Evolutionary conservation across 2,329 filamentous ascomycete species (phyloP), one percentile per base, ranked within the genome.

Genomic region (Fusarium sp.): DNA sequence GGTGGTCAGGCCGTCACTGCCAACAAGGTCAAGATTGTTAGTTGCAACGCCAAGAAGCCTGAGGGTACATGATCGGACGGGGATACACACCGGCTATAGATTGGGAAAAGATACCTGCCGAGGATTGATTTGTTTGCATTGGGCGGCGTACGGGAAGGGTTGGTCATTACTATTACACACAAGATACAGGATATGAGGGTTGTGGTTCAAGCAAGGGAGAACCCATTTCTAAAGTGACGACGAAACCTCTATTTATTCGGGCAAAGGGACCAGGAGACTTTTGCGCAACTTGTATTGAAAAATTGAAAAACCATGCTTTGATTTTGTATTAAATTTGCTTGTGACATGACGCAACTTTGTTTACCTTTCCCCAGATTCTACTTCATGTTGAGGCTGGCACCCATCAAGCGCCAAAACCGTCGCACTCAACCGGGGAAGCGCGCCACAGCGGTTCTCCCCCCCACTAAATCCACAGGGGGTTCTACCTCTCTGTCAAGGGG

Each of bases 11-110:
- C 88, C 1, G 89, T 98, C 13, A 83, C 87, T 36, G 93, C 94
- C 18, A 95, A 97, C 78, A 95, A 93, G 79, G 92, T 99, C 81
- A 98, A 98, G 89, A 99, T 99, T 73, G 96, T 99, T 54, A 96
- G 93, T 81, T 98, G 95, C 82, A 97, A 96, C 77, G 94, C 94
- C 73, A 97, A 97, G 85, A 85, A 83, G 74, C 82, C 82, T 2
- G 83, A 85, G 63, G 77, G 74, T 54, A 64, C 51, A 64, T 73
- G 68, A 64, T 23, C 16, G 16, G n/a, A 33, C 14, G 44, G 18
- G 2, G 8, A 20, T 25, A 54, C 14, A 46, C 16, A 44, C 38
- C 58, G 58, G 63, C 58, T 60, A 65, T 49, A 69, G 62, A 73
- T 61, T 73, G 65, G 67, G 64, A 50, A 65, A 64, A 44, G 62